These are phyloP conservation scores for Dentipellis sp. DNA, from an alignment of 768 basidiomycete species.

Conservation along the genomic window DNA sequence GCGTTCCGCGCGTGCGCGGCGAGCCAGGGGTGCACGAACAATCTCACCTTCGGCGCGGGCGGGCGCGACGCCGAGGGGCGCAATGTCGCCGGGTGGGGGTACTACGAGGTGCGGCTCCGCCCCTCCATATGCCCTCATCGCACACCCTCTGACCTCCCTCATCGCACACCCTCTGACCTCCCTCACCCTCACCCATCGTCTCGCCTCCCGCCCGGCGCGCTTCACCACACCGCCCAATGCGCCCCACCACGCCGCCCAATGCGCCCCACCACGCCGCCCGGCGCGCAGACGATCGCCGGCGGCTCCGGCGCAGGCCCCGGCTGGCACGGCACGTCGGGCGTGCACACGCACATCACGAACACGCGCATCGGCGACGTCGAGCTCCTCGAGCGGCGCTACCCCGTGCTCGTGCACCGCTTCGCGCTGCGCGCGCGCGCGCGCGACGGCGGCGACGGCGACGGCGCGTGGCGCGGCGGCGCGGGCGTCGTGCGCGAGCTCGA, in stretches of 20 bases:
- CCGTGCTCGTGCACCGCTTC: constrained; percentile 82
- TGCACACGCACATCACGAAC: constrained; percentile 91
- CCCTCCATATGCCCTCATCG: constrained; percentile 1
- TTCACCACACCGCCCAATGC: neutral
- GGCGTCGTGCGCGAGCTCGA: constrained; percentile 81
- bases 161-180: too few species aligned
- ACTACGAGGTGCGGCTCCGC: constrained; percentile 54
- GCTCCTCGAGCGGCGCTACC: constrained; percentile 88
- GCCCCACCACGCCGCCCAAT: neutral
- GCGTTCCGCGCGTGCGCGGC: constrained; percentile 90
- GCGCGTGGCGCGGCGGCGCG: constrained; percentile 76
- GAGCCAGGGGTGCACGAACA: constrained; percentile 91
- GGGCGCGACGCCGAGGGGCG: constrained; percentile 80
- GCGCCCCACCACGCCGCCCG: neutral
- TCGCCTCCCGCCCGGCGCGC: neutral
- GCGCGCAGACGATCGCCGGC: constrained; percentile 76
- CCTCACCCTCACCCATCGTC: too few species aligned
- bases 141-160: neutral
- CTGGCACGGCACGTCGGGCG: constrained; percentile 91
- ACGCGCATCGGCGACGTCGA: constrained; percentile 92
- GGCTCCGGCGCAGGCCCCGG: constrained; percentile 84
- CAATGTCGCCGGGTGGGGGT: constrained; percentile 78
- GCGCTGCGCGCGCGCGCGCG: constrained; percentile 60
- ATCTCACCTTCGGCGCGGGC: constrained; percentile 82
- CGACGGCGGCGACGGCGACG: constrained; percentile 58